phyloP scores from a whole-genome alignment of 208 protist genomes.

The Trypanosomatidae sp. region DNA sequence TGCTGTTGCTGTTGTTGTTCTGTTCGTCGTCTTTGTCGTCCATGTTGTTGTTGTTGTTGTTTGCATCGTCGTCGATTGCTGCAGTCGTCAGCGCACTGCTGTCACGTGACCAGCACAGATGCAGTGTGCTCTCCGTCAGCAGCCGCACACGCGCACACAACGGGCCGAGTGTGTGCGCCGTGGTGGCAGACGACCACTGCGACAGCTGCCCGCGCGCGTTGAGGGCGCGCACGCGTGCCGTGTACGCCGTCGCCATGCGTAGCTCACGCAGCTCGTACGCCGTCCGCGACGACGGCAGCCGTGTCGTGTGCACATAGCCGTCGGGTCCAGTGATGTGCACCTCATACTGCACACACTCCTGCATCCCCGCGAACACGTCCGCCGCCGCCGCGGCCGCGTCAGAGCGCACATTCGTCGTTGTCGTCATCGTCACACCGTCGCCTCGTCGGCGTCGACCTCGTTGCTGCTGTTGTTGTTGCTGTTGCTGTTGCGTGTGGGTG shows the following conservation, averaged over 20 bases:
- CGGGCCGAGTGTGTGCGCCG: slow-evolving; percentile 43
- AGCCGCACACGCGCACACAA: slow-evolving; percentile 35
- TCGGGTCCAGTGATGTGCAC: no score
- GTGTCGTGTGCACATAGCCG: slow-evolving; percentile 3
- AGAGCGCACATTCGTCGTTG: no score
- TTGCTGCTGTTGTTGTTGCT: background rate
- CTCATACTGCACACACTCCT: no score
- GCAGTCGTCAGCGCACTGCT: no score
- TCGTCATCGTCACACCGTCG: no score
- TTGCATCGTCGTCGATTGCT: no score
- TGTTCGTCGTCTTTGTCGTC: no score
- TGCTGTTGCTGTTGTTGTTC: background rate
- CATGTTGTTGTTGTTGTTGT: no score
- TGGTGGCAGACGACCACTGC: slow-evolving; percentile 49
- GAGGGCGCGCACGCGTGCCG: slow-evolving; percentile 37
- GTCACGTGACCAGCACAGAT: slow-evolving; percentile 50
- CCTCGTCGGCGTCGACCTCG: no score
- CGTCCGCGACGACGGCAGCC: slow-evolving; percentile 18
- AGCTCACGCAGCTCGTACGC: slow-evolving; percentile 35
- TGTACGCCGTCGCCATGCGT: slow-evolving; percentile 41
- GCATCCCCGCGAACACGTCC: no score
- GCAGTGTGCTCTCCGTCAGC: slow-evolving; percentile 63
- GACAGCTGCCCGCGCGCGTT: slow-evolving; percentile 30
- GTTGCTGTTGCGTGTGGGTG: background rate
- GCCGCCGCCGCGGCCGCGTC: no score